Evolutionary conservation across 371 early-diverging fungal species (phyloP).

Genomic region (Chytridium lagenaria): DNA sequence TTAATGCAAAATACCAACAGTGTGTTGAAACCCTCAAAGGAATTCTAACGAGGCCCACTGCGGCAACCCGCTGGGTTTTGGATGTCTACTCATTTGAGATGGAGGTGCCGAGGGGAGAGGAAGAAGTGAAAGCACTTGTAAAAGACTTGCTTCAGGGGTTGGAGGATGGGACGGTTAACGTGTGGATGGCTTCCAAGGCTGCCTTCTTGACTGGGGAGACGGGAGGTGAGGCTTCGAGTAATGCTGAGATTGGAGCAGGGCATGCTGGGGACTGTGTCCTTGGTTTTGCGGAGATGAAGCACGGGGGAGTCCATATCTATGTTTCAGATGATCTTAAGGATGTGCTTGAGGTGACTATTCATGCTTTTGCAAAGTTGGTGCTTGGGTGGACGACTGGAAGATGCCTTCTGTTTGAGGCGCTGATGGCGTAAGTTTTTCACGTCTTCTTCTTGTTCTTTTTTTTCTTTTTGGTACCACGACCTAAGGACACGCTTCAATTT

Average conservation of each 20-base stretch:
- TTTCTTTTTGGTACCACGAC: background rate
- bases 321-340: conserved; percentile 34
- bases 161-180: conserved; percentile 26
- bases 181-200: conserved; percentile 38
- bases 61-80: conserved; percentile 12
- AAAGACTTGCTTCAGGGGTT: conserved; percentile 2
- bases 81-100: background rate
- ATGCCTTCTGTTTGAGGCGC: conserved; percentile 30
- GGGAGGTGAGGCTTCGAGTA: background rate
- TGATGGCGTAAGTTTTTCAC: conserved; percentile 20
- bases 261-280: conserved; percentile 14
- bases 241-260: conserved; percentile 19
- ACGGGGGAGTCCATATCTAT: conserved; percentile 28
- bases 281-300: background rate
- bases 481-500: background rate
- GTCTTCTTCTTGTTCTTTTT: background rate
- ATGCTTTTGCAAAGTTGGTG: conserved; percentile 27
- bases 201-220: conserved; percentile 25
- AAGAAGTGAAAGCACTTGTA: background rate
- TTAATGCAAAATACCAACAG: conserved; percentile 2
- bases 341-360: conserved; percentile 33
- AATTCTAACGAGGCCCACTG: conserved; percentile 13
- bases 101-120: background rate
- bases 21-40: conserved; percentile 13
- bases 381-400: conserved; percentile 24